Evolutionary conservation across 139 green algal species (phyloP), one percentile per base, ranked within the genome.

Genomic region (Chlorella sp.): DNA sequence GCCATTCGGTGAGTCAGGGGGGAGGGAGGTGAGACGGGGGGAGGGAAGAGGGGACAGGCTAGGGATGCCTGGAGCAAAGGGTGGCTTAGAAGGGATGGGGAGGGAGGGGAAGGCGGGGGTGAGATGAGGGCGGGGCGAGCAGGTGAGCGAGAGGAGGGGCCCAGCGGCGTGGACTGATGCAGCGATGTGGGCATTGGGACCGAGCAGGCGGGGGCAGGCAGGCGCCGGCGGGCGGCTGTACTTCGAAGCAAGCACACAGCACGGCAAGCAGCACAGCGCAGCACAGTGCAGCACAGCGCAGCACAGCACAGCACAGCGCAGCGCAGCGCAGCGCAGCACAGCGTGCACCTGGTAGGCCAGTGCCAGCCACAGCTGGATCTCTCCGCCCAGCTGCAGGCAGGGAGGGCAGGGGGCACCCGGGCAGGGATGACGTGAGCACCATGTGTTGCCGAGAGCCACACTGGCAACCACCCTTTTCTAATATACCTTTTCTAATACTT

Each of bases 331-430:
- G 0, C 77, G 37, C 78, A 22, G 78, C 78, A n/a, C 39, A 37
- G 39, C 9, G 22, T 60, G 78, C 71, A 39, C 85, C 94, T 97
- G 94, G 81, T 98, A 97, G n/a, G 94, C 93, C 28, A 98, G 94
- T 0, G 95, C 96, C 68, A 98, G 93, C 96, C 96, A 98, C 48
- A 98, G 83, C 90, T 97, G 94, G 3, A 95, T 95, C 85, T 98
- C 96, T 1, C 96, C 96, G 18, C 95, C 96, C 48, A 98, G 83
- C 57, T 89, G 71, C 71, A 78, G 28, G 28, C 71, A 78, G 71
- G 0, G 16, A 11, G 4, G 28, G 28, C 26, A 36, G 26, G 28
- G 9, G 68, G 32, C 36, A 14, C 28, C 5, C 71, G 14, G 32
- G 68, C 68, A 76, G 22, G 1, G 68, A 76, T 76, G 22, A 57